Percentiles rank a stretch among this genome's conserved stretches.
Conservation (phyloP, 805 yeast species). For the Ogataea methanolica region DNA sequence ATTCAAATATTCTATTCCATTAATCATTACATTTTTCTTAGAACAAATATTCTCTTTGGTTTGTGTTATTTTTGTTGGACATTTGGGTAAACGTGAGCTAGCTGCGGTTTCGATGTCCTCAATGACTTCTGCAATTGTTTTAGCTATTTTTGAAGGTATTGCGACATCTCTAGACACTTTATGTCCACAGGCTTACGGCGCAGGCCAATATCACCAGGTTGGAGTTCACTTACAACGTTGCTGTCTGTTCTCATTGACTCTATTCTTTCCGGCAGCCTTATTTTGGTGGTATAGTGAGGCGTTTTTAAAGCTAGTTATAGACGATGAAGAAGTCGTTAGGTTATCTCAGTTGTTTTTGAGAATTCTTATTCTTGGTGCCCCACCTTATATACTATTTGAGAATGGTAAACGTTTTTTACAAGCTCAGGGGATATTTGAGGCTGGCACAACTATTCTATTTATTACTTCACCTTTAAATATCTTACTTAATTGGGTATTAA, state of each 20-base stretch:
- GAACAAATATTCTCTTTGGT: slow-evolving; percentile 61
- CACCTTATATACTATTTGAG: slow-evolving; percentile 68
- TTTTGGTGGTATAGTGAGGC: slow-evolving; percentile 60
- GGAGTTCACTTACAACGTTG: slow-evolving; percentile 69
- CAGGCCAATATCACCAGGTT: slow-evolving; percentile 55
- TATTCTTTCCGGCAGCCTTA: slow-evolving; percentile 54
- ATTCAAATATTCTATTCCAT: slow-evolving; percentile 45
- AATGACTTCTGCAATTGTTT: slow-evolving; percentile 73
- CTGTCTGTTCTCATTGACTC: slow-evolving; percentile 53
- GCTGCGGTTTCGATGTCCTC: slow-evolving; percentile 76
- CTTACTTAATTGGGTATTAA: slow-evolving; percentile 57
- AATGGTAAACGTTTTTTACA: slow-evolving; percentile 70
- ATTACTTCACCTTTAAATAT: slow-evolving; percentile 73
- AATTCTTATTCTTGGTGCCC: slow-evolving; percentile 60
- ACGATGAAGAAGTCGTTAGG: slow-evolving; percentile 38
- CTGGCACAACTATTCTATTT: slow-evolving; percentile 63
- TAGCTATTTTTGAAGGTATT: slow-evolving; percentile 72
- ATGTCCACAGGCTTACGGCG: slow-evolving; percentile 77
- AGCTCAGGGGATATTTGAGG: slow-evolving; percentile 77
- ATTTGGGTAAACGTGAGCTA: slow-evolving; percentile 63
- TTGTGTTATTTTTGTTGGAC: slow-evolving; percentile 75
- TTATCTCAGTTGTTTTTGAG: slow-evolving; percentile 56
- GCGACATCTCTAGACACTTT: slow-evolving; percentile 73
- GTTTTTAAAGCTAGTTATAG: slow-evolving; percentile 41
- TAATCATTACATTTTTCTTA: slow-evolving; percentile 60